A percentile compares a stretch with the other conserved stretches of the same genome.
phyloP scores from a whole-genome alignment of 2,329 filamentous ascomycete species.

The Juglanconis juglandina region DNA sequence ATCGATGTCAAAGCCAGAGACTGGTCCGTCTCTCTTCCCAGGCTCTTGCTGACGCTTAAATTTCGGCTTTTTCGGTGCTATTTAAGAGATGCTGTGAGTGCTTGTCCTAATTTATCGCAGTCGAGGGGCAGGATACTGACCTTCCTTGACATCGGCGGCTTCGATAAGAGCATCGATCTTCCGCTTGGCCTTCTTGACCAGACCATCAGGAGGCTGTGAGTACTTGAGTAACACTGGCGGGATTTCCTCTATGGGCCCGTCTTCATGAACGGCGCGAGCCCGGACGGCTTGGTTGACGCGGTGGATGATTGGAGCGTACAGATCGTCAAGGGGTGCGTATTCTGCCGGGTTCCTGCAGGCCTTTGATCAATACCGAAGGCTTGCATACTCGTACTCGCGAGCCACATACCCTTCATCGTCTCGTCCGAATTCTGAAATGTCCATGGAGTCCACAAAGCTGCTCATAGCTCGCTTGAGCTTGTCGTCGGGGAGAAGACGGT shows the following conservation, averaged over 20 bases:
- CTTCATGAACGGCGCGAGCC: constrained; percentile 72
- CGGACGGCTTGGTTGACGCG: constrained; percentile 83
- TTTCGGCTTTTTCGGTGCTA: constrained; percentile 76
- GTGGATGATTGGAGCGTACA: constrained; percentile 82
- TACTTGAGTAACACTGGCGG: constrained; percentile 68
- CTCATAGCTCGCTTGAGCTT: constrained; percentile 79
- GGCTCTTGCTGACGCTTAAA: constrained; percentile 67
- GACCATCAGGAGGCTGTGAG: constrained; percentile 65
- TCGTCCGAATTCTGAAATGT: constrained; percentile 66
- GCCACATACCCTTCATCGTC: constrained; percentile 69
- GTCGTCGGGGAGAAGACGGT: constrained; percentile 76
- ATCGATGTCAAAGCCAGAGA: constrained; percentile 86
- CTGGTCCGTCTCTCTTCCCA: constrained; percentile 59
- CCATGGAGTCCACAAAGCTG: constrained; percentile 90
- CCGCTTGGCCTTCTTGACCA: constrained; percentile 54
- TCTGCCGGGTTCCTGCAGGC: constrained; percentile 46
- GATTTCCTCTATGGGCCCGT: constrained; percentile 58
- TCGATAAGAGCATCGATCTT: constrained; percentile 64
- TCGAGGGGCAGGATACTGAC: constrained; percentile 34
- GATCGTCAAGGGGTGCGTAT: constrained; percentile 75
- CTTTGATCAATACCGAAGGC: neutral
- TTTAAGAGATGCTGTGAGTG: neutral
- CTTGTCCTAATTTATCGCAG: neutral
- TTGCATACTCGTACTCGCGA: neutral
- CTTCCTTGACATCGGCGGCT: constrained; percentile 79